Conservation (phyloP, 345 rosid species). For the Citrus inodora region DNA sequence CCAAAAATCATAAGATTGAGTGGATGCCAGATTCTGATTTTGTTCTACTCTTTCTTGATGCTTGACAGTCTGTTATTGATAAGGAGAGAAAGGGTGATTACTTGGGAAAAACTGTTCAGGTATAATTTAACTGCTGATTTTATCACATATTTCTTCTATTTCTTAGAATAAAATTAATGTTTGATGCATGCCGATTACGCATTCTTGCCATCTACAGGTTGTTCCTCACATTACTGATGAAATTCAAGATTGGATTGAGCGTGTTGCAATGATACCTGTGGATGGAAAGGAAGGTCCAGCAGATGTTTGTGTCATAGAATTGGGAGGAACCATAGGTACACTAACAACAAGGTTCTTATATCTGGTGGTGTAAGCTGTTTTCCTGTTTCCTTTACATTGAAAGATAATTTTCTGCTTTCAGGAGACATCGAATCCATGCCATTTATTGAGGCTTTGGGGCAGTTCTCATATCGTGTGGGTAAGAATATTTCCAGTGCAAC, state of each 20-base stretch:
- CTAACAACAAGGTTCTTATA: neutral
- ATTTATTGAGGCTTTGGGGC: constrained; percentile 94
- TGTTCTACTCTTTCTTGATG: constrained; percentile 3
- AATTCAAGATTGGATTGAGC: constrained; percentile 95
- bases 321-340: constrained; percentile 96
- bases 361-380: neutral
- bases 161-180: neutral
- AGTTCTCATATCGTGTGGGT: constrained; percentile 93
- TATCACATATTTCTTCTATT: neutral
- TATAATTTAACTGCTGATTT: constrained; percentile 9
- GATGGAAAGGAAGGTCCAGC: constrained; percentile 84
- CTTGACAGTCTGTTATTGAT: constrained; percentile 65
- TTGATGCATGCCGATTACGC: neutral
- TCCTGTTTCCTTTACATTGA: constrained; percentile 6
- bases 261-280: constrained; percentile 78
- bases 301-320: constrained; percentile 96
- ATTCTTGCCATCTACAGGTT: constrained; percentile 45
- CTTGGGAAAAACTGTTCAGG: constrained; percentile 98
- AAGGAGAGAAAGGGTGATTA: constrained; percentile 97
- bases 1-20: neutral
- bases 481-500: constrained; percentile 25
- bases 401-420: constrained; percentile 28
- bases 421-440: constrained; percentile 99
- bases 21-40: neutral
- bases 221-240: constrained; percentile 98